These are phyloP conservation scores for Liriodendron chinense DNA, from an alignment of 164 flowering plant species.

Conservation along the genomic window DNA sequence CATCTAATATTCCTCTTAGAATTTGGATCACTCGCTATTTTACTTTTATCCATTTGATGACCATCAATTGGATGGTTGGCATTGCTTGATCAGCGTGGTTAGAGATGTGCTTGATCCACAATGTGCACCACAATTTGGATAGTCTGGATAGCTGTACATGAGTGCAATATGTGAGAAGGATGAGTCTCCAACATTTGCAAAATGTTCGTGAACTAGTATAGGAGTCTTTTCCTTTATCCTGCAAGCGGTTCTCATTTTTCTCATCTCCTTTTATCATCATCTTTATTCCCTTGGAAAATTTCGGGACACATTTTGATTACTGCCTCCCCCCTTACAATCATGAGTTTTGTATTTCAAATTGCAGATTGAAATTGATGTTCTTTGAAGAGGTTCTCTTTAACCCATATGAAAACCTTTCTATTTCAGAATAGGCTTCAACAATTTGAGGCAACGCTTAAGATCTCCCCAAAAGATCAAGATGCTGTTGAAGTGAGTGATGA, in stretches of 20 bases:
- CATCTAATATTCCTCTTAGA: too few relatives aligned
- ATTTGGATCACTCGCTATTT: too few relatives aligned
- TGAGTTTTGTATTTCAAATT: neutral
- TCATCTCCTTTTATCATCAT: neutral
- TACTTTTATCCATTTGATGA: too few relatives aligned
- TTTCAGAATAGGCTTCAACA: slow-evolving; percentile 73
- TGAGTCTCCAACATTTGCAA: neutral
- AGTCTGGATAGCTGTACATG: neutral
- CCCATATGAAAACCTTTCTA: neutral
- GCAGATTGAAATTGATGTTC: neutral
- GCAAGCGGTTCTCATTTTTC: neutral
- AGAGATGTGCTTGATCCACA: too few relatives aligned
- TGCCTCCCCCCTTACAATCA: neutral
- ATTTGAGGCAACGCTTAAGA: slow-evolving; percentile 55
- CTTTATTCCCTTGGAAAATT: neutral
- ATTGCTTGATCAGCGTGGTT: too few relatives aligned
- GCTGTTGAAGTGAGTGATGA: slow-evolving; percentile 82
- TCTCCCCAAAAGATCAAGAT: slow-evolving; percentile 65
- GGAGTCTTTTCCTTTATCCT: neutral
- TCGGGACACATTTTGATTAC: neutral
- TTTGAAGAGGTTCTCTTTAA: neutral
- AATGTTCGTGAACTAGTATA: neutral
- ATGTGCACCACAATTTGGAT: too few relatives aligned
- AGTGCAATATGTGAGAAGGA: neutral
- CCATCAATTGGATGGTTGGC: too few relatives aligned